Percentiles rank a stretch among this genome's conserved stretches.
These are phyloP conservation scores for Vitis hybrid DNA, from an alignment of 177 flowering plant genomes.

Conservation along the genomic window DNA sequence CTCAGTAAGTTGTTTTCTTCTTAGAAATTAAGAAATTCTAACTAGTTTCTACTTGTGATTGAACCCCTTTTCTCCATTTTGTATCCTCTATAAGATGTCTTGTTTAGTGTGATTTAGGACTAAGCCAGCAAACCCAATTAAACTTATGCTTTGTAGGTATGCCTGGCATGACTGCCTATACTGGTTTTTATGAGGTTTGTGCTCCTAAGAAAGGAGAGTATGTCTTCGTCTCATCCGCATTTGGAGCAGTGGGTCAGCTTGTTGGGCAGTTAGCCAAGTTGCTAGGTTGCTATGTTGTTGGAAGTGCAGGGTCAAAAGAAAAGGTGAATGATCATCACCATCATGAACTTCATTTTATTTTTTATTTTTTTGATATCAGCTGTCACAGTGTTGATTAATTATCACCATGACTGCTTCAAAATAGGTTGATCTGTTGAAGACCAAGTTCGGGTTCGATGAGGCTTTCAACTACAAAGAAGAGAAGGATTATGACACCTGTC, in stretches of 20 bases:
- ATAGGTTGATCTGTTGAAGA: conserved; percentile 47
- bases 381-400: neutral
- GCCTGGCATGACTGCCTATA: conserved; percentile 43
- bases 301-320: conserved; percentile 33
- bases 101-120: too few relatives aligned
- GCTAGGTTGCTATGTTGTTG: conserved; percentile 36
- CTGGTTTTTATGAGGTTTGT: conserved; percentile 29
- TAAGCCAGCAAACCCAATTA: neutral
- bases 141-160: conserved; percentile 22
- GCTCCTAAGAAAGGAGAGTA: conserved; percentile 35
- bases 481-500: conserved; percentile 30
- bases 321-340: conserved; percentile 20
- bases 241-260: conserved; percentile 33
- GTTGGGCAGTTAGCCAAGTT: conserved; percentile 40
- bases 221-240: conserved; percentile 36
- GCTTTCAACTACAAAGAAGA: conserved; percentile 57
- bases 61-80: too few relatives aligned
- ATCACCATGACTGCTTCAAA: too few relatives aligned
- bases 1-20: conserved; percentile 24
- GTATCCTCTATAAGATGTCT: too few relatives aligned
- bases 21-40: too few relatives aligned
- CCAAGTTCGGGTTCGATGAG: conserved; percentile 45
- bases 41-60: too few relatives aligned
- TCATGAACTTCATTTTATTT: neutral
- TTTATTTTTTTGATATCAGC: neutral